Conservation (phyloP, 192 early-diverging fungal species). For the Coemansia sp. region DNA sequence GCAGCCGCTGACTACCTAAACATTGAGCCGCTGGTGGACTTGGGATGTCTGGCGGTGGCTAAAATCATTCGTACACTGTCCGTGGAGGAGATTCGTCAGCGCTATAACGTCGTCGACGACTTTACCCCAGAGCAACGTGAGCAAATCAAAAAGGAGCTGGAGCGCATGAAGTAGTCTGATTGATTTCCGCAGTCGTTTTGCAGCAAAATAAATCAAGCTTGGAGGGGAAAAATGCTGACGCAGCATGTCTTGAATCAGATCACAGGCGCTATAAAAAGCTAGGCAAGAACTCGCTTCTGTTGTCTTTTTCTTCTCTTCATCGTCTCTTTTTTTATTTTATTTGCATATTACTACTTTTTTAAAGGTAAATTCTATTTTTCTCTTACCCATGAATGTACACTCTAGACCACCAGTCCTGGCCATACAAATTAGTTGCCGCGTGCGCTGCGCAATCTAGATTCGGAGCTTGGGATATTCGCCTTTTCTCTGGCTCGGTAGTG, state of each 20-base stretch:
- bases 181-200: slow-evolving; percentile 6
- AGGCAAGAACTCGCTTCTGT: neutral
- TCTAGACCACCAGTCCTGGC: neutral
- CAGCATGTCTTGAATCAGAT: neutral
- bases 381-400: neutral
- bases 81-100: slow-evolving; percentile 84
- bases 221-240: neutral
- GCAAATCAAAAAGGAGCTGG: slow-evolving; percentile 72
- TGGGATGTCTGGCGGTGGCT: slow-evolving; percentile 92
- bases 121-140: slow-evolving; percentile 93
- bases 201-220: slow-evolving; percentile 5
- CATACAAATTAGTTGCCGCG: neutral
- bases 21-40: slow-evolving; percentile 88
- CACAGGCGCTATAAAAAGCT: neutral
- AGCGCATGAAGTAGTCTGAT: slow-evolving; percentile 46
- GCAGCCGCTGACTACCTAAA: slow-evolving; percentile 86
- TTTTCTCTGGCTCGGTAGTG: neutral
- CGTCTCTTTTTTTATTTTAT: neutral
- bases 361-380: neutral
- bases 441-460: slow-evolving; percentile 4
- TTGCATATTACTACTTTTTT: neutral
- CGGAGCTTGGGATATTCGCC: neutral
- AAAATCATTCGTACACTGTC: slow-evolving; percentile 92
- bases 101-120: slow-evolving; percentile 92
- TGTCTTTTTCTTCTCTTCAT: slow-evolving; percentile 5